A percentile compares a stretch with the other conserved stretches of the same genome.
phyloP scores from a whole-genome alignment of 2,329 filamentous ascomycete species.

The Amphichorda felina region DNA sequence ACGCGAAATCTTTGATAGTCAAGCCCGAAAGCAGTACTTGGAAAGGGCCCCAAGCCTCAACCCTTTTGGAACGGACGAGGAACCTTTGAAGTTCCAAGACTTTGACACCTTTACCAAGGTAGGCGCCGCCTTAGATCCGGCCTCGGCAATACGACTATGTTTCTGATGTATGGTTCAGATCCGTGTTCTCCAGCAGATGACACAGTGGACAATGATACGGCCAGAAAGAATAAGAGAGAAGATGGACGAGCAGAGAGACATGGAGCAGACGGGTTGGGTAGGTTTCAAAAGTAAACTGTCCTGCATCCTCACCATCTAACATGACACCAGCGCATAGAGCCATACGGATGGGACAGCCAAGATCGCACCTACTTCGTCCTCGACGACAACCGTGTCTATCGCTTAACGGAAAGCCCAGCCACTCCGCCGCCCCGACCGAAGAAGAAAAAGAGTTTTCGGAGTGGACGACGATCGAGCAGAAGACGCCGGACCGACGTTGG shows the following conservation, averaged over 20 bases:
- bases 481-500: slow-evolving; percentile 28
- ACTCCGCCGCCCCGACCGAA: slow-evolving; percentile 49
- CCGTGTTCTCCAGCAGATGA: slow-evolving; percentile 74
- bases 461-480: slow-evolving; percentile 56
- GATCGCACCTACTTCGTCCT: slow-evolving; percentile 83
- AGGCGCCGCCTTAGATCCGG: slow-evolving; percentile 5
- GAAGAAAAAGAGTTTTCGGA: slow-evolving; percentile 42
- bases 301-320: slow-evolving; percentile 9
- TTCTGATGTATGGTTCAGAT: slow-evolving; percentile 38
- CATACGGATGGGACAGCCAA: slow-evolving; percentile 78
- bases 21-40: slow-evolving; percentile 77
- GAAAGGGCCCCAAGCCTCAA: slow-evolving; percentile 71
- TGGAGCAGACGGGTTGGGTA: slow-evolving; percentile 77
- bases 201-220: slow-evolving; percentile 79
- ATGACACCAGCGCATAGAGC: slow-evolving; percentile 53
- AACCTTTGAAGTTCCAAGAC: slow-evolving; percentile 61
- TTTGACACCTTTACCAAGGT: slow-evolving; percentile 78
- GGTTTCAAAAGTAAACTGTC: slow-evolving; percentile 14
- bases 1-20: slow-evolving; percentile 82
- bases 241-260: slow-evolving; percentile 72
- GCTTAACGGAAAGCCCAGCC: slow-evolving; percentile 62
- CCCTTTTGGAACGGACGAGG: slow-evolving; percentile 72
- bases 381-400: slow-evolving; percentile 89
- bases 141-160: neutral
- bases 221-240: slow-evolving; percentile 77